These are phyloP conservation scores for Berberis vulgaris DNA, from an alignment of 164 flowering plant genomes.

Conservation along the genomic window DNA sequence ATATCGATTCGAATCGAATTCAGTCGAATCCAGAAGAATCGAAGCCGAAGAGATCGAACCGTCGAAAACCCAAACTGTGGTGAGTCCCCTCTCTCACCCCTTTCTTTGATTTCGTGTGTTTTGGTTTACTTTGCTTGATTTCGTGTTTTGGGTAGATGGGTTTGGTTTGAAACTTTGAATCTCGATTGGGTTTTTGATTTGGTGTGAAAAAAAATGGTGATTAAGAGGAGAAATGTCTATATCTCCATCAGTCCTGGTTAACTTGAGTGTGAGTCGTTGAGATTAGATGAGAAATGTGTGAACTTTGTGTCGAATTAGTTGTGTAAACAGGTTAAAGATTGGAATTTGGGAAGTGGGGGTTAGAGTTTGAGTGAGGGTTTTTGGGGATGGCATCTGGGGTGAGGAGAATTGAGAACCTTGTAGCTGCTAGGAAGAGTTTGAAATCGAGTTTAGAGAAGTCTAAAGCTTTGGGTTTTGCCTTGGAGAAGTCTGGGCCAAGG, in stretches of 20 bases:
- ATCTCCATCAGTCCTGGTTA: too few relatives aligned
- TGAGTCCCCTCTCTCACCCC: background rate
- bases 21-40: too few relatives aligned
- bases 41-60: too few relatives aligned
- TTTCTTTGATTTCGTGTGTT: background rate
- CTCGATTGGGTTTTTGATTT: slow-evolving; percentile 8
- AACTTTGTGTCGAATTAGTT: background rate
- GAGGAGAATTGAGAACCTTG: slow-evolving; percentile 32
- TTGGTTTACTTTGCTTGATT: background rate
- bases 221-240: too few relatives aligned
- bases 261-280: too few relatives aligned
- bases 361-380: slow-evolving; percentile 14
- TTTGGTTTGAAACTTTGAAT: slow-evolving; percentile 19
- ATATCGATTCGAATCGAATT: too few relatives aligned
- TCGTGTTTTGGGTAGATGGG: slow-evolving; percentile 8
- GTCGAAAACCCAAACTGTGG: too few relatives aligned
- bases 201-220: background rate
- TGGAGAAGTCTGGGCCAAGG: slow-evolving; percentile 59
- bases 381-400: slow-evolving; percentile 12
- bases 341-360: background rate
- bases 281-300: slow-evolving; percentile 5
- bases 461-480: slow-evolving; percentile 38
- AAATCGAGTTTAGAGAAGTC: slow-evolving; percentile 68
- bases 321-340: background rate
- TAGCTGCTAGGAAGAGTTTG: slow-evolving; percentile 54